A percentile compares a stretch with the other conserved stretches of the same genome.
phyloP scores from a whole-genome alignment of 768 basidiomycete species.

The Lentinula boryana region DNA sequence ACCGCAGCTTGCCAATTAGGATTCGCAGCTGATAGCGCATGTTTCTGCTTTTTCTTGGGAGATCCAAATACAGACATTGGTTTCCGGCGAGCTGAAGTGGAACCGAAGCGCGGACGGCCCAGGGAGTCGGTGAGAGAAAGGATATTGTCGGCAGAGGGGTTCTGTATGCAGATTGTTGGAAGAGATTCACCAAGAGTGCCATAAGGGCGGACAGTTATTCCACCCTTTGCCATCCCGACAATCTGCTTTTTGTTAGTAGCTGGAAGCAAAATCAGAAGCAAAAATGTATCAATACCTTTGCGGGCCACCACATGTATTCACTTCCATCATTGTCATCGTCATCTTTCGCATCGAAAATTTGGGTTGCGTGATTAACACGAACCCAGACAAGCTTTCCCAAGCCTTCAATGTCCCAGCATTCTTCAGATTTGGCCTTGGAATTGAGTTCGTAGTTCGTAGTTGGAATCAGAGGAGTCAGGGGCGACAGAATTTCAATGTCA shows the following conservation, averaged over 20 bases:
- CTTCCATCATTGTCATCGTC: constrained; percentile 13
- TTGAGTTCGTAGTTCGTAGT: not conserved
- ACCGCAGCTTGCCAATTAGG: constrained; percentile 44
- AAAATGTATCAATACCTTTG: constrained; percentile 36
- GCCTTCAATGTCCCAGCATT: constrained; percentile 13
- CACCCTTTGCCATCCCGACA: constrained; percentile 14
- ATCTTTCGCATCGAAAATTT: constrained; percentile 20
- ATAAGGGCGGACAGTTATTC: constrained; percentile 17
- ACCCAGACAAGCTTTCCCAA: constrained; percentile 48
- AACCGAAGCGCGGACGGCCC: constrained; percentile 37
- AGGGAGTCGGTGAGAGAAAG: constrained; percentile 27
- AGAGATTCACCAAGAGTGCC: constrained; percentile 18
- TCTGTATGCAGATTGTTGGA: constrained; percentile 23
- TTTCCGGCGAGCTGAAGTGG: constrained; percentile 24
- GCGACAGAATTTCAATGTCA: not conserved
- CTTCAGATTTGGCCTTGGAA: not conserved
- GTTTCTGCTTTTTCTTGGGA: constrained; percentile 40
- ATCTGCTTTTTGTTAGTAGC: not conserved
- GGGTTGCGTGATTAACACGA: constrained; percentile 37
- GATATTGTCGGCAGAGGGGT: constrained; percentile 34
- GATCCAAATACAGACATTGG: constrained; percentile 20
- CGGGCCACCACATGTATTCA: constrained; percentile 65
- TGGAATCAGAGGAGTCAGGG: not conserved
- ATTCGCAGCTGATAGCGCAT: constrained; percentile 24
- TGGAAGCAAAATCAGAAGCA: constrained; percentile 6